phyloP scores from a whole-genome alignment of 306 rosid species.

The Cicer chorassanicum region DNA sequence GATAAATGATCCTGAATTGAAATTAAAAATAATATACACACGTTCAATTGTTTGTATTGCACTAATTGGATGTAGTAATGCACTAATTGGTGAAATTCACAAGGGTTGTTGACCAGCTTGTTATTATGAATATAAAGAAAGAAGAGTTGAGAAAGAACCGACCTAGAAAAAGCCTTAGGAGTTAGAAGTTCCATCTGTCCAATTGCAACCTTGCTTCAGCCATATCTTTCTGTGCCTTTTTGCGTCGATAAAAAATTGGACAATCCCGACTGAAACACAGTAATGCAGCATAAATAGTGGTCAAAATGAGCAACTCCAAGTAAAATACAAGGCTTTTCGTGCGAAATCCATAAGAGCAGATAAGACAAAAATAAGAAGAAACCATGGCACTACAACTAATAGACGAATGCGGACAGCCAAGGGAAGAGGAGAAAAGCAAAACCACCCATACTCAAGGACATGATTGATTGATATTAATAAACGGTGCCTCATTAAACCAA shows the following conservation, averaged over 20 bases:
- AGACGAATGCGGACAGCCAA: constrained; percentile 11
- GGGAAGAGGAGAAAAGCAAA: neutral
- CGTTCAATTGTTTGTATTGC: neutral
- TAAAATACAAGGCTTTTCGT: constrained; percentile 29
- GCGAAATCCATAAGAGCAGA: constrained; percentile 12
- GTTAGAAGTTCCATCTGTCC: constrained; percentile 87
- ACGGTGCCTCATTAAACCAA: constrained; percentile 10
- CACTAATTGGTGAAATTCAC: neutral
- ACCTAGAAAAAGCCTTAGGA: constrained; percentile 56
- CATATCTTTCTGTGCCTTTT: constrained; percentile 98
- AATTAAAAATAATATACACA: constrained; percentile 8
- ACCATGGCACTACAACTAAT: constrained; percentile 26
- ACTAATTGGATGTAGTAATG: neutral
- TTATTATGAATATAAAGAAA: constrained; percentile 4
- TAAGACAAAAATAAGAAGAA: constrained; percentile 15
- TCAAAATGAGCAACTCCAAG: constrained; percentile 22
- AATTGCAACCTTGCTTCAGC: constrained; percentile 85
- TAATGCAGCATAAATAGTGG: constrained; percentile 34
- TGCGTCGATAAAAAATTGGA: constrained; percentile 91
- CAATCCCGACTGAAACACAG: constrained; percentile 83
- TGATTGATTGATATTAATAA: constrained; percentile 9
- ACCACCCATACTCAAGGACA: neutral
- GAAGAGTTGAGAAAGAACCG: constrained; percentile 31
- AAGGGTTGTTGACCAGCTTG: neutral
- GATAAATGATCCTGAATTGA: neutral